Conservation (phyloP, 2,329 filamentous ascomycete genomes). For the Sordariomycetes sp. region DNA sequence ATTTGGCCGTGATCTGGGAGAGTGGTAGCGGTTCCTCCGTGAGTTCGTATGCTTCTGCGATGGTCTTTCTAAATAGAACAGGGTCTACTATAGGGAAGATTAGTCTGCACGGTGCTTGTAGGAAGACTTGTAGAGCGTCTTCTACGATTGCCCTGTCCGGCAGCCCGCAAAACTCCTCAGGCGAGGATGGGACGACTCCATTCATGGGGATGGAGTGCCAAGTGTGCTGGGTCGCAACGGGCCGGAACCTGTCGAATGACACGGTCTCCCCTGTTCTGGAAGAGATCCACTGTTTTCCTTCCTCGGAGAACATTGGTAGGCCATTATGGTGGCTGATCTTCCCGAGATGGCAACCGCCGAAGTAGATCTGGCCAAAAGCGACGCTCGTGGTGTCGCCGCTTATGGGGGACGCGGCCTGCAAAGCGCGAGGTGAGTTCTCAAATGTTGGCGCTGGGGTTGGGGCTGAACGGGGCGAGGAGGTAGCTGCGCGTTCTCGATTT, state of each 20-base stretch:
- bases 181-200: neutral
- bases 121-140: neutral
- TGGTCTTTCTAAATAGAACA: conserved; percentile 32
- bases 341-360: conserved; percentile 32
- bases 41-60: conserved; percentile 30
- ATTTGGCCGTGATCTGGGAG: conserved; percentile 24
- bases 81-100: conserved; percentile 30
- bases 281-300: conserved; percentile 36
- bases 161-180: neutral
- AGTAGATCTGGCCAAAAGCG: conserved; percentile 29
- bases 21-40: conserved; percentile 7
- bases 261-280: conserved; percentile 28
- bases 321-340: conserved; percentile 35
- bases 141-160: neutral
- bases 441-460: too few species aligned
- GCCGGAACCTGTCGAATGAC: conserved; percentile 11
- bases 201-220: neutral
- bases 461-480: too few species aligned
- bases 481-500: too few species aligned
- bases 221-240: neutral
- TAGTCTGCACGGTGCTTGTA: conserved; percentile 5
- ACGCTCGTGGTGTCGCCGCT: neutral
- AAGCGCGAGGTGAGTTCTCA: neutral
- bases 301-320: conserved; percentile 34
- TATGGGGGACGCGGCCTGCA: neutral